phyloP scores from a whole-genome alignment of 2,329 filamentous ascomycete genomes.

The Clonostachys sp. region DNA sequence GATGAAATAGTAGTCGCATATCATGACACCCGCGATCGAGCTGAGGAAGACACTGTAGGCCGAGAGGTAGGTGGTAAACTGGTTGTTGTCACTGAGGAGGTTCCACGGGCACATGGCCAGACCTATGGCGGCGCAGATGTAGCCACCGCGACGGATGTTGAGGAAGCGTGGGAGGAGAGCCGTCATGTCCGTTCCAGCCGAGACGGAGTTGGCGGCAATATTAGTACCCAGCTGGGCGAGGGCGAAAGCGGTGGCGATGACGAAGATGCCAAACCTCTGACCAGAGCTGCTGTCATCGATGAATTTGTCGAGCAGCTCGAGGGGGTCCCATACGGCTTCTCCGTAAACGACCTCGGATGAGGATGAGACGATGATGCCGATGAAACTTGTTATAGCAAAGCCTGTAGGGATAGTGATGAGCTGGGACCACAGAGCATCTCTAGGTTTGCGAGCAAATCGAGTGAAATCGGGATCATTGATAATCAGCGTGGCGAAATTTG shows the following conservation, averaged over 20 bases:
- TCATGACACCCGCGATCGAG: constrained; percentile 87
- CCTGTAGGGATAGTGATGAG: constrained; percentile 67
- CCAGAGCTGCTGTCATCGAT: constrained; percentile 63
- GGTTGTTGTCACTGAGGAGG: constrained; percentile 68
- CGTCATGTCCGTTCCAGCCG: constrained; percentile 78
- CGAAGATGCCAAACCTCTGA: constrained; percentile 71
- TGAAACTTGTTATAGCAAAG: constrained; percentile 78
- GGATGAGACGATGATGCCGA: constrained; percentile 75
- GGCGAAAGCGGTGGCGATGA: constrained; percentile 66
- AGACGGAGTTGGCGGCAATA: constrained; percentile 82
- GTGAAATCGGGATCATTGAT: constrained; percentile 80
- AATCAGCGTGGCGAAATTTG: constrained; percentile 87
- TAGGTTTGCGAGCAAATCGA: constrained; percentile 74
- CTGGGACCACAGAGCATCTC: constrained; percentile 77
- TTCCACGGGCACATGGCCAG: constrained; percentile 86
- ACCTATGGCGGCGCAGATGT: constrained; percentile 75
- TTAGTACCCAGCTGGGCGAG: constrained; percentile 83
- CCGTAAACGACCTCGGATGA: constrained; percentile 65
- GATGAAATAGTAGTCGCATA: constrained; percentile 83
- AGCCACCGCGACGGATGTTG: constrained; percentile 82
- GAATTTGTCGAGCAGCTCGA: constrained; percentile 62
- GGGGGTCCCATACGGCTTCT: constrained; percentile 68
- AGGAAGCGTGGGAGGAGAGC: constrained; percentile 75
- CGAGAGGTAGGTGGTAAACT: constrained; percentile 87
- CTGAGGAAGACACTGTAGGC: constrained; percentile 94